These are phyloP conservation scores for Sporothrix humicola DNA, from an alignment of 2,329 filamentous ascomycete species.

Conservation along the genomic window DNA sequence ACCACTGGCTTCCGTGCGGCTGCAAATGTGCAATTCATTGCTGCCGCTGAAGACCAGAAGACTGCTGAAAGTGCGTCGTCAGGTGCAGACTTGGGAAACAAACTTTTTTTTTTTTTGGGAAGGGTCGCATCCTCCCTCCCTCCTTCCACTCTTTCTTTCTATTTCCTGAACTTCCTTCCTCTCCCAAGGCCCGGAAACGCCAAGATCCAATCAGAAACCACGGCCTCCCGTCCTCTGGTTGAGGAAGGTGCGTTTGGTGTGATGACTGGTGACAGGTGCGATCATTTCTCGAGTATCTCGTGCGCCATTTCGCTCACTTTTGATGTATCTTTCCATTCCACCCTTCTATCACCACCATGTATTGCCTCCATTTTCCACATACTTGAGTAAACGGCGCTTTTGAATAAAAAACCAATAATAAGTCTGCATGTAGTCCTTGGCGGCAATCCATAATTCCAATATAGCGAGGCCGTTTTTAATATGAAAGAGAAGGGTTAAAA, in stretches of 20 bases:
- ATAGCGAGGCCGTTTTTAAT: background rate
- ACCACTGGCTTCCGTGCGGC: background rate
- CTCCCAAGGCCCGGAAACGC: background rate
- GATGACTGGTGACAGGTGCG: background rate
- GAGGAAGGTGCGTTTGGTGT: background rate
- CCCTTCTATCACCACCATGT: background rate
- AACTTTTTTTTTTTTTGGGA: background rate
- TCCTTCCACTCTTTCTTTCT: background rate
- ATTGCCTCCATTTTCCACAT: background rate
- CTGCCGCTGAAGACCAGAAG: background rate
- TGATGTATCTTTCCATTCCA: background rate
- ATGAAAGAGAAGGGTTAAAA: background rate
- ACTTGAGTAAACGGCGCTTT: no score
- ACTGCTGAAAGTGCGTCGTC: background rate
- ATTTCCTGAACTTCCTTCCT: background rate
- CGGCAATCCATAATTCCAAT: background rate
- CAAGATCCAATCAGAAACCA: constrained; percentile 9
- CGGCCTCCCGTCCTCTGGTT: background rate
- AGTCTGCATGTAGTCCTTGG: no score
- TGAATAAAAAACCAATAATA: no score
- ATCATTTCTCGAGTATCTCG: no score
- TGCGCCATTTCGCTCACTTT: no score
- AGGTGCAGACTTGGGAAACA: background rate
- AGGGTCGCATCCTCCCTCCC: constrained; percentile 3
- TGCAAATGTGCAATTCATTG: background rate